Base-by-base conservation (phyloP, 2,329 filamentous ascomycete genomes). In the Colletotrichum costaricense region DNA sequence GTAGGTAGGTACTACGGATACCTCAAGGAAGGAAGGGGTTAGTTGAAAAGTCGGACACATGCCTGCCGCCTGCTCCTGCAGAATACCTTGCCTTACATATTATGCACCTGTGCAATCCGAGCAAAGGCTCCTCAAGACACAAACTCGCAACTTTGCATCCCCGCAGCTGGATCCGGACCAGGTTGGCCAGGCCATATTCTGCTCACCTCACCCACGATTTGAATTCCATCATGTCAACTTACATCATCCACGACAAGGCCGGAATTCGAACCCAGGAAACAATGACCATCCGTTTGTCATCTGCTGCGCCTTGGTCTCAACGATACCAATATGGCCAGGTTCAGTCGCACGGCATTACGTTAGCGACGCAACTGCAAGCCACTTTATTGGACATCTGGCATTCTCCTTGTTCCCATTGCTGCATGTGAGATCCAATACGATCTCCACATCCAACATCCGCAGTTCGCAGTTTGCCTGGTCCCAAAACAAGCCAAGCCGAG, bases 401-500 rank as follows among this genome's bases (percentile, higher is more conserved):
- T 63, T 54, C 33, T 28, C 38, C 30, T 19, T 22, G 26, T 49
- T 49, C 56, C 63, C 46, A 42, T 4, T 52, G 70, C 70, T 65
- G 70, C 70, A 73, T 64, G 66, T 73, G 66, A 73, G 70, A 73
- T 73, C 70, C 60, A 70, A 64, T 63, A 70, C 66, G 67, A 73
- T 65, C 70, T 60, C 38, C 30, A 46, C 54, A 24, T 42, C 30
- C 63, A 49, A 33, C 68, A 19, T 22, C 8, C 60, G 42, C 49
- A 22, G 42, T 38, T 22, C 22, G 24, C 67, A 65, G 28, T 28
- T 22, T 38, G 8, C 42, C 42, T 49, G 42, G 19, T n/a, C 42
- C 42, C 42, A 49, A 49, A 19, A 49, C 26, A 33, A 33, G 35
- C 64, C 65, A 72, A 33, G 58, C 49, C 65, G 52, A 63, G 38